These are phyloP conservation scores for Aspergillus intermedius DNA, from an alignment of 2,329 filamentous ascomycete genomes.

Conservation along the genomic window DNA sequence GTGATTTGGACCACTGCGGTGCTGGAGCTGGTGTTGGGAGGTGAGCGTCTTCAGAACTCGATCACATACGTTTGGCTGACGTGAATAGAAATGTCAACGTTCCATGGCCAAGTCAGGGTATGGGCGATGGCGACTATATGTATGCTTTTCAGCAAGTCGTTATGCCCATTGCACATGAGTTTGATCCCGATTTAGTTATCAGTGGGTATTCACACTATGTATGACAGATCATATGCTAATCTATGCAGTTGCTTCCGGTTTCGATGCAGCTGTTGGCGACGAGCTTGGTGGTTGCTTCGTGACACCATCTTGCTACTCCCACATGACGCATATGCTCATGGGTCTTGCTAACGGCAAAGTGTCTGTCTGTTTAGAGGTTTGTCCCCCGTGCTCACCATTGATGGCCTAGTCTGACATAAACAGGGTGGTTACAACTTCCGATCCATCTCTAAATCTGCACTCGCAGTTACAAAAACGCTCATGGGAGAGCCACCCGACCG, in stretches of 20 bases:
- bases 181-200: constrained; percentile 88
- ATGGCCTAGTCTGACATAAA: not conserved
- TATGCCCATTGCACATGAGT: constrained; percentile 93
- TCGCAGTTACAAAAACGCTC: constrained; percentile 83
- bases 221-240: constrained; percentile 9
- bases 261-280: constrained; percentile 91
- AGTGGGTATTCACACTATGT: constrained; percentile 26
- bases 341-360: constrained; percentile 83
- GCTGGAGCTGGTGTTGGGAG: constrained; percentile 52
- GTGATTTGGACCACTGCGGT: constrained; percentile 55
- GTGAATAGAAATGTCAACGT: constrained; percentile 56
- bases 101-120: constrained; percentile 62
- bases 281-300: constrained; percentile 90
- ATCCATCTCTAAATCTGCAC: constrained; percentile 85
- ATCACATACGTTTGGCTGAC: not conserved
- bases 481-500: constrained; percentile 88
- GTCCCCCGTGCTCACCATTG: not conserved
- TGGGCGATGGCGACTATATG: constrained; percentile 96
- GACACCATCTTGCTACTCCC: constrained; percentile 82
- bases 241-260: constrained; percentile 71
- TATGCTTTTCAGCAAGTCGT: constrained; percentile 92
- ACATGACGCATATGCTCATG: constrained; percentile 99
- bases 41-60: constrained; percentile 17
- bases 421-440: constrained; percentile 84
- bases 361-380: constrained; percentile 75